These are phyloP conservation scores for Drosera capensis DNA, from an alignment of 148 eudicot genomes.

Conservation along the genomic window DNA sequence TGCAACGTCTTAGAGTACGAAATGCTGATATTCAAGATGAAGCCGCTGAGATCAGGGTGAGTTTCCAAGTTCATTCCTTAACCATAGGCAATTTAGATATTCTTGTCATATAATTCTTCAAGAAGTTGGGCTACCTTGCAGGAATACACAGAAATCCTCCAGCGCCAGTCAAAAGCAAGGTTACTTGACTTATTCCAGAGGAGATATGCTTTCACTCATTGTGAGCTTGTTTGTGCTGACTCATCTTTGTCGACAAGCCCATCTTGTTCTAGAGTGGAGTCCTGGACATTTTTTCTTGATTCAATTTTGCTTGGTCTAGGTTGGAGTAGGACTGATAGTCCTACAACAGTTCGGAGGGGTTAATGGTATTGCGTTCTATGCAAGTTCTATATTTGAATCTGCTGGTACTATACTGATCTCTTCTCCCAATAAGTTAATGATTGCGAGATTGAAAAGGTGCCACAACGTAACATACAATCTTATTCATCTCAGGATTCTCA, in stretches of 20 bases:
- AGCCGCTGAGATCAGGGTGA: constrained; percentile 54
- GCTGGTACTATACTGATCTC: constrained; percentile 52
- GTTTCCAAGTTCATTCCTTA: constrained; percentile 1
- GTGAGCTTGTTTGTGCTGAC: constrained; percentile 18
- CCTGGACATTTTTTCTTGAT: neutral
- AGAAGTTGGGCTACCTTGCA: constrained; percentile 8
- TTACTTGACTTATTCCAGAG: constrained; percentile 36
- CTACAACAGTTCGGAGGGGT: constrained; percentile 67
- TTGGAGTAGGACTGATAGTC: constrained; percentile 68
- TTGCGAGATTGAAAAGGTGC: too few relatives aligned
- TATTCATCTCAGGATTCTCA: constrained; percentile 34
- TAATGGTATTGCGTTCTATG: constrained; percentile 44
- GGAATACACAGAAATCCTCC: constrained; percentile 48
- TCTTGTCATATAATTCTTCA: neutral
- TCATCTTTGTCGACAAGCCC: neutral
- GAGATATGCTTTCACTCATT: constrained; percentile 42
- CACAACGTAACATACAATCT: too few relatives aligned
- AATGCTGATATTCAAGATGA: constrained; percentile 32
- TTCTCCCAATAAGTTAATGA: too few relatives aligned
- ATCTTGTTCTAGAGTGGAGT: neutral
- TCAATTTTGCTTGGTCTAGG: constrained; percentile 12
- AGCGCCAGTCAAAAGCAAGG: constrained; percentile 20
- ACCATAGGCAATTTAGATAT: neutral
- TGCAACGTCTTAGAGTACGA: constrained; percentile 39
- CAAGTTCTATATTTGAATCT: constrained; percentile 49